Conservation (phyloP, 2,329 filamentous ascomycete species). For the Trematosphaeria pertusa region DNA sequence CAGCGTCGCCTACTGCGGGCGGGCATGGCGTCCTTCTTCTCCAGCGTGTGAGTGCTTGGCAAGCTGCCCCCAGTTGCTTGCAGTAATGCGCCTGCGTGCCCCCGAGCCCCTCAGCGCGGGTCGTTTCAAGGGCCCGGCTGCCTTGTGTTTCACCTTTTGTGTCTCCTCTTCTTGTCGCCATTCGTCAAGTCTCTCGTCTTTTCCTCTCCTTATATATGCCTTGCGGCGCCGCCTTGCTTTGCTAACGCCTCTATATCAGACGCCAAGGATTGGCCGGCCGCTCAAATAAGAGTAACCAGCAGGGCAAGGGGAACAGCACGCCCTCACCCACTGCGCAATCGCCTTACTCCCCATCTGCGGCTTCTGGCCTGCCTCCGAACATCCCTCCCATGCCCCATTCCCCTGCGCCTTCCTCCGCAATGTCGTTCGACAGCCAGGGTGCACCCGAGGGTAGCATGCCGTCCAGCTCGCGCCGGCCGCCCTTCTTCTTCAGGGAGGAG, state of each 20-base stretch:
- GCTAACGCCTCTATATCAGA: slow-evolving; percentile 34
- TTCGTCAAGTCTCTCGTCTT: slow-evolving; percentile 19
- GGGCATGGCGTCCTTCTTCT: slow-evolving; percentile 51
- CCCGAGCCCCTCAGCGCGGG: slow-evolving; percentile 30
- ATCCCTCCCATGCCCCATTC: slow-evolving; percentile 47
- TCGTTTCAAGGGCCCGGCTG: slow-evolving; percentile 36
- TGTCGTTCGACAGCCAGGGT: slow-evolving; percentile 71
- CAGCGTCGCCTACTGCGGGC: slow-evolving; percentile 16
- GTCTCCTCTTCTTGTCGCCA: slow-evolving; percentile 11
- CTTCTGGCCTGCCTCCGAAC: slow-evolving; percentile 39
- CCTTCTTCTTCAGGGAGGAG: slow-evolving; percentile 76
- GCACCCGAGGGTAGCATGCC: slow-evolving; percentile 46
- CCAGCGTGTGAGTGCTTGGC: slow-evolving; percentile 52
- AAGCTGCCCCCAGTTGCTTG: slow-evolving; percentile 35
- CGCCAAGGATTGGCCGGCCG: slow-evolving; percentile 53
- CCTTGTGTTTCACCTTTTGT: slow-evolving; percentile 24
- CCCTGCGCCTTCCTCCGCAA: slow-evolving; percentile 51
- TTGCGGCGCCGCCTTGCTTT: slow-evolving; percentile 16
- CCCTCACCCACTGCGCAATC: slow-evolving; percentile 42
- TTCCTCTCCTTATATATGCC: slow-evolving; percentile 2
- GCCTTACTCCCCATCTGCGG: slow-evolving; percentile 43
- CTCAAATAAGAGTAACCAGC: slow-evolving; percentile 50
- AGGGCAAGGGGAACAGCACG: slow-evolving; percentile 44
- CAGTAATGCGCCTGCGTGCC: slow-evolving; percentile 23
- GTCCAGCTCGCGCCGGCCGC: slow-evolving; percentile 69